phyloP scores from a whole-genome alignment of 2,329 filamentous ascomycete species.

The Sarocladiaceae sp. region DNA sequence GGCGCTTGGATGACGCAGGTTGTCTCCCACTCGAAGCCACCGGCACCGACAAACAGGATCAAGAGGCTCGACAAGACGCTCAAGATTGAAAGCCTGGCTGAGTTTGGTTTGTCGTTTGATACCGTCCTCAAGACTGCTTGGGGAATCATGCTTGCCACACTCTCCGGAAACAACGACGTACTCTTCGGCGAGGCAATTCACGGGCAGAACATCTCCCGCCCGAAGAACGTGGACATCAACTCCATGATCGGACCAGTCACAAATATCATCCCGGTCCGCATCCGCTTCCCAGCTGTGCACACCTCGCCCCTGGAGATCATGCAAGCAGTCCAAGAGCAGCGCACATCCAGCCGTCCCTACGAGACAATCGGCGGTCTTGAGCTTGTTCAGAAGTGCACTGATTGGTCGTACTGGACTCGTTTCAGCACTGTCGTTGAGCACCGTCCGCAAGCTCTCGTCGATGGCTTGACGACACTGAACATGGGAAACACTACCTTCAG shows the following conservation, averaged over 20 bases:
- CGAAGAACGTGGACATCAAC: slow-evolving; percentile 50
- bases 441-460: slow-evolving; percentile 23
- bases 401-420: slow-evolving; percentile 49
- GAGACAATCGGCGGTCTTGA: slow-evolving; percentile 48
- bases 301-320: slow-evolving; percentile 46
- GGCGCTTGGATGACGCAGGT: slow-evolving; percentile 43
- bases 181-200: slow-evolving; percentile 53
- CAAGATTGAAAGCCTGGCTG: slow-evolving; percentile 34
- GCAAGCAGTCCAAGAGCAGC: slow-evolving; percentile 43
- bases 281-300: slow-evolving; percentile 38
- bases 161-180: slow-evolving; percentile 45
- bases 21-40: slow-evolving; percentile 37
- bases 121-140: slow-evolving; percentile 55
- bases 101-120: slow-evolving; percentile 43
- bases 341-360: slow-evolving; percentile 40
- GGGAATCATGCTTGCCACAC: slow-evolving; percentile 48
- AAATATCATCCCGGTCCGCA: slow-evolving; percentile 45
- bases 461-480: slow-evolving; percentile 37
- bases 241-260: slow-evolving; percentile 42
- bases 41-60: slow-evolving; percentile 30
- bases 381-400: slow-evolving; percentile 49
- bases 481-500: slow-evolving; percentile 42
- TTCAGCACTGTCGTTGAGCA: slow-evolving; percentile 54
- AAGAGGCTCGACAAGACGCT: slow-evolving; percentile 37
- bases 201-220: slow-evolving; percentile 38